phyloP scores from a whole-genome alignment of 2,329 filamentous ascomycete species.

The Diplodia intermedia region DNA sequence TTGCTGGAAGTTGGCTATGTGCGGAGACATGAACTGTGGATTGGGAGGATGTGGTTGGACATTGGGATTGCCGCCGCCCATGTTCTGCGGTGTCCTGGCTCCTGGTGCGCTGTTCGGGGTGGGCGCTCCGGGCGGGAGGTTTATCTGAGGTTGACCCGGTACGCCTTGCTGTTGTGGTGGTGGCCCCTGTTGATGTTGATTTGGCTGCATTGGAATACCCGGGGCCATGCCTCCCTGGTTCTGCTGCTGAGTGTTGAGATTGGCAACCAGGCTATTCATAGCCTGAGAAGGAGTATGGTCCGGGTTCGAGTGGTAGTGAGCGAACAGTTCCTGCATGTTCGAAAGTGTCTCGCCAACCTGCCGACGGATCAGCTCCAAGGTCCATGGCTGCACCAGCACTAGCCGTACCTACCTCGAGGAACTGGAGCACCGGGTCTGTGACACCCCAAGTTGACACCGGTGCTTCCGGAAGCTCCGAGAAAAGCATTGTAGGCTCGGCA shows the following conservation, averaged over 20 bases:
- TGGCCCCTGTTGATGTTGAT: conserved; percentile 34
- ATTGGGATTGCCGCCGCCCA: conserved; percentile 39
- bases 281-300: conserved; percentile 62
- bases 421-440: conserved; percentile 63
- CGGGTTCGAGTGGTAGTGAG: conserved; percentile 61
- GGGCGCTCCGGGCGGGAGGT: conserved; percentile 38
- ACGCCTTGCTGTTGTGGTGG: conserved; percentile 34
- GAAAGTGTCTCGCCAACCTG: conserved; percentile 71
- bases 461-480: conserved; percentile 55
- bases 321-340: conserved; percentile 67
- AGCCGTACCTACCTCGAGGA: conserved; percentile 62
- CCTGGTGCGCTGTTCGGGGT: conserved; percentile 40
- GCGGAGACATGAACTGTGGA: conserved; percentile 64
- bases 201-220: conserved; percentile 23
- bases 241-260: conserved; percentile 45
- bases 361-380: conserved; percentile 37
- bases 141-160: conserved; percentile 32
- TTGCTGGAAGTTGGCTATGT: conserved; percentile 57
- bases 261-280: conserved; percentile 60
- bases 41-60: conserved; percentile 39
- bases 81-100: conserved; percentile 41
- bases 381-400: conserved; percentile 12
- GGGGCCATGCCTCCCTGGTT: conserved; percentile 33
- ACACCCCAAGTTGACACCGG: conserved; percentile 61
- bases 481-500: conserved; percentile 51